These are phyloP conservation scores for Mucor ambiguus DNA, from an alignment of 371 early-diverging fungal genomes.

Conservation along the genomic window DNA sequence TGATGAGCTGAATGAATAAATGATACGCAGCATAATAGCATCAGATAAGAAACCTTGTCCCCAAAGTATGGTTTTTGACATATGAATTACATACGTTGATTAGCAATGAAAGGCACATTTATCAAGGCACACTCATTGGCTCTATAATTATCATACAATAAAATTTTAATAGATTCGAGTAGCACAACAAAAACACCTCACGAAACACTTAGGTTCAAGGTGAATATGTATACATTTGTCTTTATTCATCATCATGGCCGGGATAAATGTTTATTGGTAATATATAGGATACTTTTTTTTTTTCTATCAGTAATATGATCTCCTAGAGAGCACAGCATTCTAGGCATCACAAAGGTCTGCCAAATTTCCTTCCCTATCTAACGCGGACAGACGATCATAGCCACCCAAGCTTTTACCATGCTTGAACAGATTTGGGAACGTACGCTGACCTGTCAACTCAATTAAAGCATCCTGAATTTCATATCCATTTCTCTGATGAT, in stretches of 20 bases:
- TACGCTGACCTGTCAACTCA: slow-evolving; percentile 35
- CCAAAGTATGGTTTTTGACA: background rate
- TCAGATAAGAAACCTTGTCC: background rate
- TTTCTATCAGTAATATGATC: background rate
- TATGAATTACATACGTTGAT: background rate
- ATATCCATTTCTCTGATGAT: slow-evolving; percentile 31
- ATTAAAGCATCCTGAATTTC: slow-evolving; percentile 37
- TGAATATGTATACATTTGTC: background rate
- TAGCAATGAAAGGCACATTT: background rate
- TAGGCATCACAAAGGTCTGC: slow-evolving; percentile 9
- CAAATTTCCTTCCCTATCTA: slow-evolving; percentile 49
- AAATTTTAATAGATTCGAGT: background rate
- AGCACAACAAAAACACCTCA: background rate
- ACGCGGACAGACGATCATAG: slow-evolving; percentile 35
- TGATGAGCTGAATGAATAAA: background rate
- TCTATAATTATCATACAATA: background rate
- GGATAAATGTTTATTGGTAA: background rate
- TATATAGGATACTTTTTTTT: background rate
- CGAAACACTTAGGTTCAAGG: background rate
- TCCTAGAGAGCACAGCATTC: background rate
- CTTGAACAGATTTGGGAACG: slow-evolving; percentile 53
- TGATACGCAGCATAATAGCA: background rate
- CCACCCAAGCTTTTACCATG: slow-evolving; percentile 51
- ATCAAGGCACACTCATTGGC: background rate
- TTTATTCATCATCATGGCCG: background rate